Evolutionary conservation across 805 yeast species (phyloP).

Genomic region (Kodamaea neixiangensis): DNA sequence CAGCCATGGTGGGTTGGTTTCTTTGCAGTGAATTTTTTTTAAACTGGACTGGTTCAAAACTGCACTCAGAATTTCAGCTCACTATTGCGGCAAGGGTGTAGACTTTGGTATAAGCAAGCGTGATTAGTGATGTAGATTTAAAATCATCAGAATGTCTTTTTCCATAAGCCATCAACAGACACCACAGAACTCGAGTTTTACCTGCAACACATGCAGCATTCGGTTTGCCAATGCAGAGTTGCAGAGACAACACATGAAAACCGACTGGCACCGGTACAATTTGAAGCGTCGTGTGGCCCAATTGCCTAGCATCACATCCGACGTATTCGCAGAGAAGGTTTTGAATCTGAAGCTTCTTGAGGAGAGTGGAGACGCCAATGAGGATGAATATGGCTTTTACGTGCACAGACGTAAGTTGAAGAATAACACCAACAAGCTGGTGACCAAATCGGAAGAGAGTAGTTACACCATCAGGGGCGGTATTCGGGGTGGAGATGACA

Average conservation of each 20-base stretch:
- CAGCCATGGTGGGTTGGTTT: conserved; percentile 33
- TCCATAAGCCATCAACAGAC: conserved; percentile 28
- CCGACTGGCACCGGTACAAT: conserved; percentile 98
- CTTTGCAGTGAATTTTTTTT: conserved; percentile 4
- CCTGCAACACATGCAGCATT: conserved; percentile 89
- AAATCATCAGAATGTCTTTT: conserved; percentile 9
- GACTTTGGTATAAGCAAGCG: not conserved
- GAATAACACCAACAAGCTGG: conserved; percentile 24
- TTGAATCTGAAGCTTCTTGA: conserved; percentile 21
- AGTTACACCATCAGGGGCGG: conserved; percentile 22
- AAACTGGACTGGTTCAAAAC: not conserved
- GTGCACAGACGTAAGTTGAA: conserved; percentile 30
- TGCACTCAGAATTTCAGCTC: not conserved
- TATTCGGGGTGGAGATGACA: conserved; percentile 33
- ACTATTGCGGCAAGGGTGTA: not conserved
- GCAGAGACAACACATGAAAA: conserved; percentile 92
- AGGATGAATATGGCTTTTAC: conserved; percentile 58
- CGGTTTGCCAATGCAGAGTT: conserved; percentile 78
- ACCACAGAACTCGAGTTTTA: conserved; percentile 36
- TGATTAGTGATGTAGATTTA: not conserved
- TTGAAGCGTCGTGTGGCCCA: conserved; percentile 88
- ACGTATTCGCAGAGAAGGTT: conserved; percentile 67
- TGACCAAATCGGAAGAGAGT: conserved; percentile 36
- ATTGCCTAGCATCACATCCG: conserved; percentile 46
- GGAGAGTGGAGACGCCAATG: conserved; percentile 29